Base-by-base conservation (phyloP, 805 yeast species). In the Cyberlindnera maritima region DNA sequence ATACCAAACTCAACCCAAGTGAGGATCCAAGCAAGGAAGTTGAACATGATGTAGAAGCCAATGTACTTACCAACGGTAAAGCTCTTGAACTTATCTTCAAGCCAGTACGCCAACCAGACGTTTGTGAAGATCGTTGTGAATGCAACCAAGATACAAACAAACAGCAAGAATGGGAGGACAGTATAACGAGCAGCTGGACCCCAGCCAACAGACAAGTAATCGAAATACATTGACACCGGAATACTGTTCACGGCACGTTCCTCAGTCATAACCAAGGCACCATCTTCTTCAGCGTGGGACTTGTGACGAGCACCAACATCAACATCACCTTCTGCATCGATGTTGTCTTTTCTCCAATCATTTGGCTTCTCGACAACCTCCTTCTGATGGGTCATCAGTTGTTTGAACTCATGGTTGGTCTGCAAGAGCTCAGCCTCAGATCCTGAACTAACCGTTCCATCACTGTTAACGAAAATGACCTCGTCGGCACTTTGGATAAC, bases 81-180 rank as follows among this genome's bases (percentile, higher is more conserved):
- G 15, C 60, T 59, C 4, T 61, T 50, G 56, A 83, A 87, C 59
- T 74, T 78, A 45, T 72, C 50, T 18, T 71, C 75, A 1, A 81
- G 68, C 96, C 96, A 87, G 62, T 82, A 87, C 2, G 90, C 78
- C 49, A 88, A 70, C 91, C 91, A 85, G 6, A 84, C 80, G 62
- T 81, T 83, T 21, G 85, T 72, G 58, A 43, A 80, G 58, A 77
- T n/a, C n/a, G 81, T 84, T 23, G 85, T 72, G 57, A 83, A 82
- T 74, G 59, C 76, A 77, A 36, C 81, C 70, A 58, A 76, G 4
- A 47, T 9, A 4, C 47, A 10, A 3, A 74, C 42, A 80, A 58
- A 77, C 75, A 26, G 74, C 63, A n/a, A 74, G 7, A 2, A 52
- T 41, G 3, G 50, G 20, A 5, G 31, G 11, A 32, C 7, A 5